Evolutionary conservation across 805 yeast genomes (phyloP).

Genomic region (Myxozyma geophila): DNA sequence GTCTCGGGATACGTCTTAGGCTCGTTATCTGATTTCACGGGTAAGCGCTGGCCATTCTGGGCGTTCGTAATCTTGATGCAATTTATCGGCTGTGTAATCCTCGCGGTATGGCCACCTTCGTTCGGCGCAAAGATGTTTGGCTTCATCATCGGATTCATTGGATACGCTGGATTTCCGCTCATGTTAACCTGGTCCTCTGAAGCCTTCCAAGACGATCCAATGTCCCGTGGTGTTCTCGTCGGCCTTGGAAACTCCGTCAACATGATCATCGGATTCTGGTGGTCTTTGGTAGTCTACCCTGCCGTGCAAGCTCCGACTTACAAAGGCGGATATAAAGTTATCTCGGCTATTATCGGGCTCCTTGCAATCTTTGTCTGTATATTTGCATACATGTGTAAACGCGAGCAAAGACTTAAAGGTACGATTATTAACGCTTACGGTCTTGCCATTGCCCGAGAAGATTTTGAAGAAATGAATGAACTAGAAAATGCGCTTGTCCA

Average conservation of each 20-base stretch:
- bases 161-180: slow-evolving; percentile 23
- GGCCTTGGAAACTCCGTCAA: slow-evolving; percentile 22
- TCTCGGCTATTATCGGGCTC: slow-evolving; percentile 3
- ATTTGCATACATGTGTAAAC: slow-evolving; percentile 7
- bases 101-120: slow-evolving; percentile 51
- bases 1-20: slow-evolving; percentile 41
- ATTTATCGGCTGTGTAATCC: slow-evolving; percentile 41
- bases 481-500: not conserved
- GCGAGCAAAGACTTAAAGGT: slow-evolving; percentile 10
- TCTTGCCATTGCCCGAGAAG: slow-evolving; percentile 11
- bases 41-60: slow-evolving; percentile 42
- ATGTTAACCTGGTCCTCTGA: slow-evolving; percentile 26
- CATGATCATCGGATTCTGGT: slow-evolving; percentile 43
- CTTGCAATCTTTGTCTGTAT: slow-evolving; percentile 4
- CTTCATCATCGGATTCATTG: slow-evolving; percentile 22
- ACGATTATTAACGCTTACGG: slow-evolving; percentile 18
- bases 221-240: slow-evolving; percentile 20
- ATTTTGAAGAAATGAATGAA: not conserved
- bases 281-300: slow-evolving; percentile 45
- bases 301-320: slow-evolving; percentile 46
- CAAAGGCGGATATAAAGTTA: slow-evolving; percentile 44
- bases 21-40: slow-evolving; percentile 42
- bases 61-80: slow-evolving; percentile 13
- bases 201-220: slow-evolving; percentile 26
- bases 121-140: slow-evolving; percentile 43